These are phyloP conservation scores for Kazachstania kunashirensis DNA, from an alignment of 805 yeast genomes.

Conservation along the genomic window DNA sequence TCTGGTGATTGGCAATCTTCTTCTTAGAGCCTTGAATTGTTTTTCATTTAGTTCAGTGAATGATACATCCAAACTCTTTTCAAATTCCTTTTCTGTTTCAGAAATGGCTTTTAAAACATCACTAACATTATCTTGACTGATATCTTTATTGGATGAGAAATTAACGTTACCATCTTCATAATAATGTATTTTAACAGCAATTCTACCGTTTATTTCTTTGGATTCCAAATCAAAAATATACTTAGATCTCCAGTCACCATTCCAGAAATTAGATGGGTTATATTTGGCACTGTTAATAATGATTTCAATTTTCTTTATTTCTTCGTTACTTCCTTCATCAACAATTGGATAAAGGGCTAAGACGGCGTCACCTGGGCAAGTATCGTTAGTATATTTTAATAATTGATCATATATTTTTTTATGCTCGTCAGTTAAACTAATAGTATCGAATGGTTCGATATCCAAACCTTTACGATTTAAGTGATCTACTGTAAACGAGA, in stretches of 20 bases:
- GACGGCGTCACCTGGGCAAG: slow-evolving; percentile 51
- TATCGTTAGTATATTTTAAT: slow-evolving; percentile 46
- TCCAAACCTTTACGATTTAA: slow-evolving; percentile 40
- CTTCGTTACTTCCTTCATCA: slow-evolving; percentile 7
- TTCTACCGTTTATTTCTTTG: slow-evolving; percentile 39
- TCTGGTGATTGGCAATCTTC: slow-evolving; percentile 87
- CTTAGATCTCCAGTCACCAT: slow-evolving; percentile 77
- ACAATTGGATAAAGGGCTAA: slow-evolving; percentile 37
- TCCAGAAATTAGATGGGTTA: slow-evolving; percentile 72
- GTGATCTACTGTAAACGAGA: slow-evolving; percentile 53
- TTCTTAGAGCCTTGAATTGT: slow-evolving; percentile 73
- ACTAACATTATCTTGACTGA: slow-evolving; percentile 20
- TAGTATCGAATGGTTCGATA: slow-evolving; percentile 32
- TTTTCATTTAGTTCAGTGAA: slow-evolving; percentile 68
- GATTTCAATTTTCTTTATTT: slow-evolving; percentile 28
- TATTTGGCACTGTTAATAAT: slow-evolving; percentile 62
- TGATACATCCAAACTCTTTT: slow-evolving; percentile 48
- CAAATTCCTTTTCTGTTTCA: slow-evolving; percentile 60
- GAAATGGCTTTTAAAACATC: slow-evolving; percentile 39
- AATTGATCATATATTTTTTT: slow-evolving; percentile 14
- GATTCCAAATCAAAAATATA: slow-evolving; percentile 37
- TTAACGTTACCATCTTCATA: slow-evolving; percentile 95
- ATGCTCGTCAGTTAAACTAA: slow-evolving; percentile 13
- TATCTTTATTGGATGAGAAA: slow-evolving; percentile 40
- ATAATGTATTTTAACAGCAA: slow-evolving; percentile 73